Percentiles rank a stretch among this genome's conserved stretches.
Conservation (phyloP, 2,329 filamentous ascomycete species). For the Magnaporthiopsis incrustans region DNA sequence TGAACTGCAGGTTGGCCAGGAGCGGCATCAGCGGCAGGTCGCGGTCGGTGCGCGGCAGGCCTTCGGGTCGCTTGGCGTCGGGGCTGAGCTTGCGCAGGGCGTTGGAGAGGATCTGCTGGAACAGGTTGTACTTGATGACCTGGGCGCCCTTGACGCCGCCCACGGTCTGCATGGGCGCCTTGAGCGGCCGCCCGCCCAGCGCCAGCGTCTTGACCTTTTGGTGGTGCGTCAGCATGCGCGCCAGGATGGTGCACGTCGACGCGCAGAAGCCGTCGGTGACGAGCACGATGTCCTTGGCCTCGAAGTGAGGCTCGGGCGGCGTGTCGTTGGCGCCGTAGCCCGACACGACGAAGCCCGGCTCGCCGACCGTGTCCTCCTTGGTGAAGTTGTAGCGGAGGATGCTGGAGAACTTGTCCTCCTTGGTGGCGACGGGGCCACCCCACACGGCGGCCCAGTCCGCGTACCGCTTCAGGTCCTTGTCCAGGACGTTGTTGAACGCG, state of each 20-base stretch:
- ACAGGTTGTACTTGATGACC: constrained; percentile 1
- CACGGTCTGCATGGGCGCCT: constrained; percentile 49
- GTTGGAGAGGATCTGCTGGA: constrained; percentile 13
- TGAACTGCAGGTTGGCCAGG: constrained; percentile 21
- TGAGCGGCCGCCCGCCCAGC: constrained; percentile 49
- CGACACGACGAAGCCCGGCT: constrained; percentile 7
- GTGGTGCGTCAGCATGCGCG: constrained; percentile 19
- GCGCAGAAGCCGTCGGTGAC: constrained; percentile 19
- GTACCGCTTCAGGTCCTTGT: constrained; percentile 1
- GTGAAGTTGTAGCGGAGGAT: constrained; percentile 12
- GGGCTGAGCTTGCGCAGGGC: constrained; percentile 12
- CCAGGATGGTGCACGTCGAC: constrained; percentile 19
- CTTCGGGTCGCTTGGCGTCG: not conserved
- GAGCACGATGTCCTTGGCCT: constrained; percentile 13
- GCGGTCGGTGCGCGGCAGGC: not conserved
- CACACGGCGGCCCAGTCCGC: not conserved
- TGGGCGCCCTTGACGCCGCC: constrained; percentile 52
- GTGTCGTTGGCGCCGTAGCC: constrained; percentile 7
- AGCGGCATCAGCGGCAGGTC: constrained; percentile 12
- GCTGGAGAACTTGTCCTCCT: constrained; percentile 1
- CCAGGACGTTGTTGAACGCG: constrained; percentile 4
- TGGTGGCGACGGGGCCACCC: not conserved
- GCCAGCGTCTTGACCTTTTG: constrained; percentile 44
- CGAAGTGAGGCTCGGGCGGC: constrained; percentile 6
- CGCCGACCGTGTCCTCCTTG: constrained; percentile 11